Percentiles rank a stretch among this genome's conserved stretches.
Evolutionary conservation across 257 asterid species (phyloP).

Genomic region (Linderniella brevidens): DNA sequence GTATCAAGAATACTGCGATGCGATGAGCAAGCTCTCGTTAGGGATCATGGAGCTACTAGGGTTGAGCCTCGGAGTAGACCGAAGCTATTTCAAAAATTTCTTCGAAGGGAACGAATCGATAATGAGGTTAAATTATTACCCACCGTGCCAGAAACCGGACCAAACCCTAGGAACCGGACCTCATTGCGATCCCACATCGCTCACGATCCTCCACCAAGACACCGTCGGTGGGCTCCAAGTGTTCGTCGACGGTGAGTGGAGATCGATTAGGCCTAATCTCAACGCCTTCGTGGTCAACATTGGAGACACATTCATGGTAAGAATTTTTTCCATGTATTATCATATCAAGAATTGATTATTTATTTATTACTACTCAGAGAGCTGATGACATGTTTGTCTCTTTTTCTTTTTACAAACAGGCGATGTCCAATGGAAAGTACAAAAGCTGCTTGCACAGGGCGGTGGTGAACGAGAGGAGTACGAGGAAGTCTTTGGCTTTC

Average conservation of each 20-base stretch:
- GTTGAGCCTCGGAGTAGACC: constrained; percentile 51
- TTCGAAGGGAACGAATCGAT: constrained; percentile 67
- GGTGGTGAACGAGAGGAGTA: constrained; percentile 63
- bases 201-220: constrained; percentile 90
- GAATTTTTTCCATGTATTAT: too few species aligned
- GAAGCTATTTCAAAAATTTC: constrained; percentile 28
- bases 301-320: constrained; percentile 94
- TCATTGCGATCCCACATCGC: constrained; percentile 87
- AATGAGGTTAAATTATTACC: constrained; percentile 80
- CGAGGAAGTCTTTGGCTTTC: constrained; percentile 83
- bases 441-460: constrained; percentile 90
- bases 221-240: constrained; percentile 75
- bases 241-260: constrained; percentile 62
- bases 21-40: constrained; percentile 58
- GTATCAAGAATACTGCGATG: constrained; percentile 54
- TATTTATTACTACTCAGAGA: too few species aligned
- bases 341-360: too few species aligned
- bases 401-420: constrained; percentile 30
- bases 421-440: constrained; percentile 77
- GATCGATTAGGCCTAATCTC: constrained; percentile 35
- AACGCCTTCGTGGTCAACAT: constrained; percentile 77
- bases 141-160: constrained; percentile 69
- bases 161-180: constrained; percentile 84
- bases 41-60: constrained; percentile 81
- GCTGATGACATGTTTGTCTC: constrained; percentile 1